Base-by-base conservation (phyloP, 1,139 yeast species). In the Candida pseudoviswanathii region DNA sequence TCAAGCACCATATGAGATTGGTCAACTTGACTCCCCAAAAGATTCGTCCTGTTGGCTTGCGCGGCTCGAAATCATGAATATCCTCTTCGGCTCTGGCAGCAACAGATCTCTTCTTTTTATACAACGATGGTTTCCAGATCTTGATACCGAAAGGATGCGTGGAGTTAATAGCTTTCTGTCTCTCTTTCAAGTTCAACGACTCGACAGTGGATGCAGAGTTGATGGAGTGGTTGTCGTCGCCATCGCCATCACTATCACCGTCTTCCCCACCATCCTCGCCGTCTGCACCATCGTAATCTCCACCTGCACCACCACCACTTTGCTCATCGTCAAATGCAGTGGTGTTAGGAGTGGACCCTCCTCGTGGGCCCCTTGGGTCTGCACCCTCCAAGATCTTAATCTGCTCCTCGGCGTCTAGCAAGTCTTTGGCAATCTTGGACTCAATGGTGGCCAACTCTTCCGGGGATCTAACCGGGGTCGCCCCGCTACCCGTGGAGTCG, bases 141-240 rank as follows among this genome's bases (percentile, higher is more conserved):
- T 96, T 87, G 47, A 94, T 91, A 77, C 99, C 99, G 64, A 94
- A 94, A 0, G 99, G 99, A 71, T 95, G 99, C 1, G 98, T 91
- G 48, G 89, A 85, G 63, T 94, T 94, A 65, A 94, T 95, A 3
- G 99, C 99, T 57, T 89, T 91, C 67, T 94, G 99, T 56, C 98
- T 84, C 58, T 92, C 97, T 53, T 94, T 77, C 52, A 94, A 76
- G n/a, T 96, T 94, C 60, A 89, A 85, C 1, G 96, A 87, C 62
- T 91, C 97, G 26, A 82, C 67, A 0, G 95, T 82, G 2, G 77
- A 71, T 1, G 81, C 64, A 0, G 90, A 81, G 1, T 78, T 75
- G 3, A 66, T 55, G 7, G 76, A 66, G 3, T 56, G 71, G 21
- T 56, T 60, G 49, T 70, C 75, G 4, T 59, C 56, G 22, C 54